A percentile compares a stretch with the other conserved stretches of the same genome.
Conservation (phyloP, 225 moss, liverwort and hornwort genomes). For the Marchantia polymorpha region DNA sequence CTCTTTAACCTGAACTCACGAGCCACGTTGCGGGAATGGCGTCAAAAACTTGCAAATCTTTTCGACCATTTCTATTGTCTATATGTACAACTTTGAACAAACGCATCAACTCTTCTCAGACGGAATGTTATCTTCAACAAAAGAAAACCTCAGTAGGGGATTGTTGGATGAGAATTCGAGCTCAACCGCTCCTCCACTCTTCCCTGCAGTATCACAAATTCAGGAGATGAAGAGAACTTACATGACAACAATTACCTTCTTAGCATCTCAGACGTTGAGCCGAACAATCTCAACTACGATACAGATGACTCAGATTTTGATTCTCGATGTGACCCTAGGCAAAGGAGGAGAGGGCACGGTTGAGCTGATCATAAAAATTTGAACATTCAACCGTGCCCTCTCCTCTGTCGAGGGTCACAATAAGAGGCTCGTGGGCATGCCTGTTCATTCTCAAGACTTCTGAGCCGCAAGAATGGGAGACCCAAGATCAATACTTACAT, state of each 20-base stretch:
- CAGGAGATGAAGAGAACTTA: not conserved
- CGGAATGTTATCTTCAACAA: no score
- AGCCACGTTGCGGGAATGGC: no score
- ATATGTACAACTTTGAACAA: no score
- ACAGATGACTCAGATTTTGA: not conserved
- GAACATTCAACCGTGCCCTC: conserved; percentile 1
- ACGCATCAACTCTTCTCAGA: no score
- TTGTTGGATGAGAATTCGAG: no score
- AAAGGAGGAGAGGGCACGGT: conserved; percentile 4
- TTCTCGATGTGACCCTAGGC: conserved; percentile 5
- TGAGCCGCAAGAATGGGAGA: not conserved
- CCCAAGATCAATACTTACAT: not conserved
- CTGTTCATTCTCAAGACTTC: not conserved
- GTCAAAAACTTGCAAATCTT: no score
- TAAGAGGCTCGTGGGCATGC: not conserved
- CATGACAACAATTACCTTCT: not conserved
- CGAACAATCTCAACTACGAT: not conserved
- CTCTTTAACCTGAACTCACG: no score
- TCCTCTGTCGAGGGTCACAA: conserved; percentile 1
- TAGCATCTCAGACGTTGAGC: not conserved
- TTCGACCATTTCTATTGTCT: no score
- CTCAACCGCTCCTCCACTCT: no score
- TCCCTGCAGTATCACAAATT: not conserved
- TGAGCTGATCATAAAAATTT: not conserved
- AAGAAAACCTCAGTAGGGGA: no score